These are phyloP conservation scores for Solidago caesia DNA, from an alignment of 129 eudicot genomes.

Conservation along the genomic window DNA sequence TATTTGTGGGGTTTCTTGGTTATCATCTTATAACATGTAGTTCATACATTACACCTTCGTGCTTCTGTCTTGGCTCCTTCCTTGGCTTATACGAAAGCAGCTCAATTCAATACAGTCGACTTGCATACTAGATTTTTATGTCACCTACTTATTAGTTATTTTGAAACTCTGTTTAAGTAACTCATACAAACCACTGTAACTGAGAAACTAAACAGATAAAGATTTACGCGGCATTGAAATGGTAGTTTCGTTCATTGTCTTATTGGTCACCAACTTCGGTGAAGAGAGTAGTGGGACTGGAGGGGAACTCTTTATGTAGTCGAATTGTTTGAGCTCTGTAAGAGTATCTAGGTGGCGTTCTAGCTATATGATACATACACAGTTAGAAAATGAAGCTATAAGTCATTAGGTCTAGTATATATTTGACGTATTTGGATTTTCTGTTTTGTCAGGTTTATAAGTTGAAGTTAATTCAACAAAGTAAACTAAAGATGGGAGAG, in stretches of 20 bases:
- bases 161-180: neutral
- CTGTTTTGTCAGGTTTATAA: neutral
- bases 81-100: neutral
- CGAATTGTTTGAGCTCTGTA: neutral
- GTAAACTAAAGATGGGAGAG: slow-evolving; percentile 37
- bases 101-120: neutral
- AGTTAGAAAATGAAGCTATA: slow-evolving; percentile 5
- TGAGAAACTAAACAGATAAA: neutral
- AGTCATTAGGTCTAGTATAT: neutral
- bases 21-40: neutral
- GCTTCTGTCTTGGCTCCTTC: neutral
- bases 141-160: neutral
- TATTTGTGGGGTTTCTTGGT: no score
- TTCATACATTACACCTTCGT: neutral
- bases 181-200: neutral
- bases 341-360: slow-evolving; percentile 9
- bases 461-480: slow-evolving; percentile 20
- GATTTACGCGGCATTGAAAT: neutral
- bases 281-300: neutral
- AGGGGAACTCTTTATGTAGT: neutral
- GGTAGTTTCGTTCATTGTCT: neutral
- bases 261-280: neutral
- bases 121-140: neutral
- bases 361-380: neutral
- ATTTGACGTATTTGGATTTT: neutral